Conservation (phyloP, 495 filamentous ascomycete genomes). For the Neurospora hispaniola region DNA sequence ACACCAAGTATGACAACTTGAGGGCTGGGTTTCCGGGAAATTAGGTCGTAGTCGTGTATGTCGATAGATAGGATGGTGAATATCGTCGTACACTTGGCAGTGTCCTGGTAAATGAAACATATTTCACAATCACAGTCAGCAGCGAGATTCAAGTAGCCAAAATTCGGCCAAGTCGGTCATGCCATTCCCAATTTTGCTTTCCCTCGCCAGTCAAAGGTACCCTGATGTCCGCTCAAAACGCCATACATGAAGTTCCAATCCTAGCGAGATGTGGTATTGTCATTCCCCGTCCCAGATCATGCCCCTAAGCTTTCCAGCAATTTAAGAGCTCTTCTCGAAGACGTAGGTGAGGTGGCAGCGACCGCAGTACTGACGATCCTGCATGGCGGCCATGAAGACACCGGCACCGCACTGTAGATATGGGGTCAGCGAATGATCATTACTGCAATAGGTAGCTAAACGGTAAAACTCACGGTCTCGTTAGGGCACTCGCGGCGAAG, state of each 20-base stretch:
- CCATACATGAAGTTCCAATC: slow-evolving; percentile 18
- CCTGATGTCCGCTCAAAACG: slow-evolving; percentile 24
- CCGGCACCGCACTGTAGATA: slow-evolving; percentile 79
- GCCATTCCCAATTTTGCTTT: slow-evolving; percentile 23
- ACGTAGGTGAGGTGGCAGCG: slow-evolving; percentile 99
- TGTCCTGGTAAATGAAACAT: neutral
- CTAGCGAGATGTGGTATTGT: slow-evolving; percentile 20
- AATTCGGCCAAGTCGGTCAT: slow-evolving; percentile 7
- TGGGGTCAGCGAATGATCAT: slow-evolving; percentile 15
- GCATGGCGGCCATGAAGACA: slow-evolving; percentile 99
- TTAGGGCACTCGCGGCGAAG: slow-evolving; percentile 92
- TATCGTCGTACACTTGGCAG: neutral
- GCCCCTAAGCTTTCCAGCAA: slow-evolving; percentile 1
- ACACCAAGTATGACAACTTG: slow-evolving; percentile 75
- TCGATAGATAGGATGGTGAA: neutral
- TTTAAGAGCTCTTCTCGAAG: slow-evolving; percentile 65
- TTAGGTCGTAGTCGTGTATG: slow-evolving; percentile 7
- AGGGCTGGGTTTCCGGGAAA: slow-evolving; percentile 44
- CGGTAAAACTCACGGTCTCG: slow-evolving; percentile 57
- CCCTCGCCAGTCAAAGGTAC: slow-evolving; percentile 24
- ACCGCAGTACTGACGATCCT: slow-evolving; percentile 99
- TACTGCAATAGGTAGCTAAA: no score
- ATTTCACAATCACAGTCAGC: neutral
- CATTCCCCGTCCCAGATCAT: slow-evolving; percentile 11
- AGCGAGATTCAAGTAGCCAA: neutral